Evolutionary conservation across 140 eudicot species (phyloP).

Genomic region (Oenanthe javanica): DNA sequence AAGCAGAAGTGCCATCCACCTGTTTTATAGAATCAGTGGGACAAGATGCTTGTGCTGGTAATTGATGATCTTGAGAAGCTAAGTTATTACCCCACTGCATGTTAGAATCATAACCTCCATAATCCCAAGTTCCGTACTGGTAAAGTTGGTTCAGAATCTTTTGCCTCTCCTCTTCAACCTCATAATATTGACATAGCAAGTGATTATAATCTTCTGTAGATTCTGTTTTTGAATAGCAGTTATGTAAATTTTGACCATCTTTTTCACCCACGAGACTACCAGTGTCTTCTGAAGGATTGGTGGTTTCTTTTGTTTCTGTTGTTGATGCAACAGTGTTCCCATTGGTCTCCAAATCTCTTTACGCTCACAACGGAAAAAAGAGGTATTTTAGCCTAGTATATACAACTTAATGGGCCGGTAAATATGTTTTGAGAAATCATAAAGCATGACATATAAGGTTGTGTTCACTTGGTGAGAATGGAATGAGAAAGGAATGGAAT

Average conservation of each 20-base stretch:
- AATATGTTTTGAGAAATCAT: background rate
- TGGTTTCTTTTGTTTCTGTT: constrained; percentile 14
- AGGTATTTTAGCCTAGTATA: background rate
- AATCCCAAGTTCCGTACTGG: constrained; percentile 47
- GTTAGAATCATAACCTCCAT: constrained; percentile 23
- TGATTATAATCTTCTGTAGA: constrained; percentile 46
- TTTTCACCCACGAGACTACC: constrained; percentile 18
- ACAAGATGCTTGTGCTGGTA: constrained; percentile 34
- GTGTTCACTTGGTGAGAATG: no score
- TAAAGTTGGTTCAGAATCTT: constrained; percentile 56
- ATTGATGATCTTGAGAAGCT: constrained; percentile 27
- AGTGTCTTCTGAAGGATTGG: constrained; percentile 13
- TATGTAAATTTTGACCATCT: constrained; percentile 20
- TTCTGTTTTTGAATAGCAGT: constrained; percentile 18
- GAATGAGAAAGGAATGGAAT: no score
- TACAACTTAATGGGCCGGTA: background rate
- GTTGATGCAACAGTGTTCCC: constrained; percentile 13
- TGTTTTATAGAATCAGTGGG: background rate
- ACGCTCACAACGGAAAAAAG: constrained; percentile 8
- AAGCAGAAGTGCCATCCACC: constrained; percentile 21
- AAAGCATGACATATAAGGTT: background rate
- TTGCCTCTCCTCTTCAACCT: constrained; percentile 70
- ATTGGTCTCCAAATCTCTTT: constrained; percentile 31
- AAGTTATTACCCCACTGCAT: background rate
- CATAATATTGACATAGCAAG: constrained; percentile 60